Evolutionary conservation across 2,329 filamentous ascomycete species (phyloP).

Genomic region (Aspergillus ibericus): DNA sequence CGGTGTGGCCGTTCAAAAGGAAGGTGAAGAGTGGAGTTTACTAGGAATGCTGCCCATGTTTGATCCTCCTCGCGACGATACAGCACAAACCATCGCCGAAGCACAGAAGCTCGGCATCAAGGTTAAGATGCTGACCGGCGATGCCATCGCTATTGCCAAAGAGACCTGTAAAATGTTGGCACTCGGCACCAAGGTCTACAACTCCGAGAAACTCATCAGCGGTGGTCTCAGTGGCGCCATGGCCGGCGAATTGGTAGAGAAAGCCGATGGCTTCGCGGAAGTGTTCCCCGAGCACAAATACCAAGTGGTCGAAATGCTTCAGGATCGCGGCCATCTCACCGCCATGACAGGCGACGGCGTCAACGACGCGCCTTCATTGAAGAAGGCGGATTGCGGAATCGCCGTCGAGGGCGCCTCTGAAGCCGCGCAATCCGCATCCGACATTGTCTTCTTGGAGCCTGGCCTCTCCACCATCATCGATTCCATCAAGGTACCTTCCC

Average conservation of each 20-base stretch:
- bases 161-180: slow-evolving; percentile 81
- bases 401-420: slow-evolving; percentile 71
- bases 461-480: slow-evolving; percentile 70
- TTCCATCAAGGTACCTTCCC: slow-evolving; percentile 54
- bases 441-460: slow-evolving; percentile 73
- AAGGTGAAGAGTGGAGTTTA: slow-evolving; percentile 70
- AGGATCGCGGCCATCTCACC: slow-evolving; percentile 70
- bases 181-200: slow-evolving; percentile 77
- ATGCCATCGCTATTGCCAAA: slow-evolving; percentile 76
- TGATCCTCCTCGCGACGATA: slow-evolving; percentile 76
- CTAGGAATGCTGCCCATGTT: slow-evolving; percentile 79
- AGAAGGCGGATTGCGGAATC: slow-evolving; percentile 74
- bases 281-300: slow-evolving; percentile 77
- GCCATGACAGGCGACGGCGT: slow-evolving; percentile 78
- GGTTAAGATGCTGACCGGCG: slow-evolving; percentile 81
- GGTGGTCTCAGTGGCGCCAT: slow-evolving; percentile 72
- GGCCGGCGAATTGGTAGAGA: slow-evolving; percentile 65
- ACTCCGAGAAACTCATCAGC: slow-evolving; percentile 74
- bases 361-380: slow-evolving; percentile 71
- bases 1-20: slow-evolving; percentile 76
- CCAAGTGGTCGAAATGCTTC: slow-evolving; percentile 73
- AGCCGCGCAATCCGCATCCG: slow-evolving; percentile 69
- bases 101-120: slow-evolving; percentile 73
- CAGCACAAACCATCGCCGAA: slow-evolving; percentile 74
- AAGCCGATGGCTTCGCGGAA: slow-evolving; percentile 71